Evolutionary conservation across 441 rosid species (phyloP).

Genomic region (Metrosideros polymorpha): DNA sequence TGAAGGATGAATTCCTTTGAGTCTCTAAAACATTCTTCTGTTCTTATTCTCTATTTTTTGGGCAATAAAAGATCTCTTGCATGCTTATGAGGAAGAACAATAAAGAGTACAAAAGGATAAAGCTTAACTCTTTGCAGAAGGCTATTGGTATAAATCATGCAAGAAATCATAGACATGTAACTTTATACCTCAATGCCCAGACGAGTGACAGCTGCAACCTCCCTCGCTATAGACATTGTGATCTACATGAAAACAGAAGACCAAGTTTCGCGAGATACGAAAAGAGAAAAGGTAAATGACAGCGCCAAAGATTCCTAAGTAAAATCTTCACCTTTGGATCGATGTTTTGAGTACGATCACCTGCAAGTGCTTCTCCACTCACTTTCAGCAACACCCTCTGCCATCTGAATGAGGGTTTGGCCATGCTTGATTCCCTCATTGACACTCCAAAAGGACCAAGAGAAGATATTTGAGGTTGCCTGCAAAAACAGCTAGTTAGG

Average conservation of each 20-base stretch:
- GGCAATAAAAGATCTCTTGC: not conserved
- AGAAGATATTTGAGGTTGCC: constrained; percentile 45
- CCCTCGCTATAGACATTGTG: constrained; percentile 92
- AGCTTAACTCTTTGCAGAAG: not conserved
- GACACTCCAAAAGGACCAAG: constrained; percentile 44
- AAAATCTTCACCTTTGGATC: constrained; percentile 62
- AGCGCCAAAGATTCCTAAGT: not conserved
- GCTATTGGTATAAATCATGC: not conserved
- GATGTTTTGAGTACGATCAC: constrained; percentile 69
- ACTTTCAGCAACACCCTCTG: constrained; percentile 91
- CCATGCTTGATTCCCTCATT: constrained; percentile 22
- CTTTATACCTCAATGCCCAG: constrained; percentile 74
- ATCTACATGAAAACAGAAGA: constrained; percentile 26
- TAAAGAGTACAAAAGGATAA: not conserved
- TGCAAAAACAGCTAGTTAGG: not conserved
- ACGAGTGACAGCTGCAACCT: constrained; percentile 83
- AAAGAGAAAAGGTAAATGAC: not conserved
- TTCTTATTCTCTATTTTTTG: not conserved
- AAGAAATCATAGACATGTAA: not conserved
- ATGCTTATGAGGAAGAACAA: not conserved
- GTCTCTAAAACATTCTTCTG: not conserved
- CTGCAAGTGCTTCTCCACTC: constrained; percentile 96
- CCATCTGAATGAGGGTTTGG: constrained; percentile 62
- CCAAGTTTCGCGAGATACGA: constrained; percentile 1
- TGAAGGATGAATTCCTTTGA: not conserved